phyloP scores from a whole-genome alignment of 139 green algal genomes.

The Chlorella sp. region DNA sequence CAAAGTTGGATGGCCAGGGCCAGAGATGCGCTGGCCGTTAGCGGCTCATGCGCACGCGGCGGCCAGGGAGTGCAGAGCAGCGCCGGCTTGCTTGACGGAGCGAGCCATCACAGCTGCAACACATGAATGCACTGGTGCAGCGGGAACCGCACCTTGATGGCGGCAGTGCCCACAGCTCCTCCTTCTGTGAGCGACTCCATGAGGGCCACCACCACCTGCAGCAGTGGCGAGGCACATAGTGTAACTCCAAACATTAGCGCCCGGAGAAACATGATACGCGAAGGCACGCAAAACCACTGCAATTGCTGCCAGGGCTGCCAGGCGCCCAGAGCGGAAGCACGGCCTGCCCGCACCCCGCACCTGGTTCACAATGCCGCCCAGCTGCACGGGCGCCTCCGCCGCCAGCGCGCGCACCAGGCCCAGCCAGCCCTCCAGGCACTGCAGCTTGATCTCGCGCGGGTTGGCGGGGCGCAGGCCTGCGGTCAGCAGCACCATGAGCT shows the following conservation, averaged over 20 bases:
- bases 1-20: too few relatives aligned
- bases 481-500: slow-evolving; percentile 63
- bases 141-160: not conserved
- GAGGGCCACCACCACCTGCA: slow-evolving; percentile 75
- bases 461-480: slow-evolving; percentile 34
- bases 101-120: too few relatives aligned
- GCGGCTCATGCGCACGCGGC: too few relatives aligned
- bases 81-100: too few relatives aligned
- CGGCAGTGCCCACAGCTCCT: slow-evolving; percentile 27
- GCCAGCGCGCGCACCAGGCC: slow-evolving; percentile 57
- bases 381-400: slow-evolving; percentile 47
- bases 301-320: too few relatives aligned
- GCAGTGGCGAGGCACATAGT: too few relatives aligned
- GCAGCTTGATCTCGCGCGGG: slow-evolving; percentile 47
- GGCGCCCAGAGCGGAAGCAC: too few relatives aligned
- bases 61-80: too few relatives aligned
- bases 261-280: too few relatives aligned
- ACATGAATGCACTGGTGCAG: not conserved
- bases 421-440: slow-evolving; percentile 58
- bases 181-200: slow-evolving; percentile 73
- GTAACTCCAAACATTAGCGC: too few relatives aligned
- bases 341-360: not conserved
- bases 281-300: too few relatives aligned
- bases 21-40: too few relatives aligned
- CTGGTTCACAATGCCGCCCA: slow-evolving; percentile 67